Evolutionary conservation across 164 flowering plant genomes (phyloP).

Genomic region (Saururus chinensis): DNA sequence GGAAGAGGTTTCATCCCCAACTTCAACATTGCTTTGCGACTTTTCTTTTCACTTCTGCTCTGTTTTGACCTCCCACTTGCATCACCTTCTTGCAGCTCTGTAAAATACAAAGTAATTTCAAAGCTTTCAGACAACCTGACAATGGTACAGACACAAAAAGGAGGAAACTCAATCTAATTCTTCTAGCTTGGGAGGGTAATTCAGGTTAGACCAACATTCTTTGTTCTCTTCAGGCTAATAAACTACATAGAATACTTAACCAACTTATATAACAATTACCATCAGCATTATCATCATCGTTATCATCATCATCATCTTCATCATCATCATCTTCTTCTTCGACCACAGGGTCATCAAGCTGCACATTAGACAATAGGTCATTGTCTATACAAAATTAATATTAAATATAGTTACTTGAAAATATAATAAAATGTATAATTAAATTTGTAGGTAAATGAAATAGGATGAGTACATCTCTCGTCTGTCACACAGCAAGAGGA

Average conservation of each 20-base stretch:
- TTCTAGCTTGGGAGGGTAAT: not conserved
- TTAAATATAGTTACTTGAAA: too few species aligned
- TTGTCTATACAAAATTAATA: too few species aligned
- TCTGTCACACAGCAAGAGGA: too few species aligned
- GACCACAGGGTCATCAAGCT: conserved; percentile 48
- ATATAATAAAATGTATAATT: too few species aligned
- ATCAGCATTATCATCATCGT: conserved; percentile 37
- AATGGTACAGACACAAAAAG: not conserved
- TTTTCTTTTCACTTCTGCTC: conserved; percentile 29
- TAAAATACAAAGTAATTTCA: not conserved
- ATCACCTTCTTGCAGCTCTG: conserved; percentile 21
- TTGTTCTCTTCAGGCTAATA: too few species aligned
- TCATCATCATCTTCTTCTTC: conserved; percentile 60
- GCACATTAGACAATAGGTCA: not conserved
- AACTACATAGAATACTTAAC: too few species aligned
- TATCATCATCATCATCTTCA: conserved; percentile 44
- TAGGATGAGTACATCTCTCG: too few species aligned
- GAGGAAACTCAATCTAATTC: not conserved
- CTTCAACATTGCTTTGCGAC: conserved; percentile 33
- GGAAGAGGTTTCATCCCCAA: conserved; percentile 31
- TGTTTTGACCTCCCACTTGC: conserved; percentile 28
- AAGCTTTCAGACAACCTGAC: not conserved
- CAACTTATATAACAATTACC: conserved; percentile 15
- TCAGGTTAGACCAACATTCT: not conserved
- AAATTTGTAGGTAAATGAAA: too few species aligned